Base-by-base conservation (phyloP, 2,329 filamentous ascomycete genomes). In the Calonectria montana region DNA sequence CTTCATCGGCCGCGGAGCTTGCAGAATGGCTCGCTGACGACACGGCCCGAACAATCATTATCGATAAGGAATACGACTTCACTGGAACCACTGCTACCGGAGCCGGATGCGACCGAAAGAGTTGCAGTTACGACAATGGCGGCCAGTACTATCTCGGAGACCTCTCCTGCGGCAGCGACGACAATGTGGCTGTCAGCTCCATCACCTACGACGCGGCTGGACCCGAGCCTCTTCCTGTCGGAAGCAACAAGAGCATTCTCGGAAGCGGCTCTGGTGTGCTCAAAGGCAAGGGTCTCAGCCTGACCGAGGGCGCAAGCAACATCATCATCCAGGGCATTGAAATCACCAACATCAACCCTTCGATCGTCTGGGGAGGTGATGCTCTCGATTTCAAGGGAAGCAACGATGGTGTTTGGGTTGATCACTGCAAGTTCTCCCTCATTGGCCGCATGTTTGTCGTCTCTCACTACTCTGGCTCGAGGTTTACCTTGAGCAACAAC, bases 251-350 rank as follows among this genome's bases (percentile, higher is more conserved):
- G 75, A 80, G 77, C 50, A 79, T 80, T 53, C 67, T 80, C 1
- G 72, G 79, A 23, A 66, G 57, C 27, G 76, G 75, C 1, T 77
- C 80, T 70, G 78, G 76, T 7, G 73, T 80, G 0, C 70, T 80
- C 13, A 80, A 79, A 27, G 83, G 85, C 70, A 82, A 86, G 76
- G 85, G 84, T 13, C 81, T 89, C 25, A 83, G 82, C 23, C 80
- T 89, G 70, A 84, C 85, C 75, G 79, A 78, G 59, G 79, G 81
- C n/a, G 81, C 80, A 31, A 84, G 80, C 73, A 89, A 89, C 76
- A 86, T 89, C 69, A 88, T 89, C 72, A 81, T 89, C 62, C 86
- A 86, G 64, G 88, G 88, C 78, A 75, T 89, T 18, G 84, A 84
- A 65, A 83, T 89, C 73, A 86, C 85, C 73, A 69, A 81, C 35